Percentiles rank a stretch among this genome's conserved stretches.
Conservation (phyloP, 140 eudicot genomes). For the Bidens hawaiensis region DNA sequence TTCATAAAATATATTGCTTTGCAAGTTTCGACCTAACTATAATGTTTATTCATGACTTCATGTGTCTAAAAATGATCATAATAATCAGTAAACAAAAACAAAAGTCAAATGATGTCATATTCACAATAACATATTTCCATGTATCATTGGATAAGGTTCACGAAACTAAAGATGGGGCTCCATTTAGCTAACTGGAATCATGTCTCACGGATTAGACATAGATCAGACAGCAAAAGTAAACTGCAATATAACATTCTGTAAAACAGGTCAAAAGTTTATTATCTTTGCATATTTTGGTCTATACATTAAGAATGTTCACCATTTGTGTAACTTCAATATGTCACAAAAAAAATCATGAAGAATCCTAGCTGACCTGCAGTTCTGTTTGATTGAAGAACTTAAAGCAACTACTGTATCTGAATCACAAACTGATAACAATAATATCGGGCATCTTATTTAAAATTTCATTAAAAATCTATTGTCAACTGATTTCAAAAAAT, state of each 20-base stretch:
- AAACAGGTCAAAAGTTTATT: background rate
- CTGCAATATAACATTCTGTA: background rate
- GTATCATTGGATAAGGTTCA: background rate
- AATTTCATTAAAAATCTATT: background rate
- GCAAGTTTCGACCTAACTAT: background rate
- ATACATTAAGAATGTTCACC: background rate
- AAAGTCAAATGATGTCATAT: background rate
- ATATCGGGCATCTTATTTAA: background rate
- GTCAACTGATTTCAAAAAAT: background rate
- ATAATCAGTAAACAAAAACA: background rate
- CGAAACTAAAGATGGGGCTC: background rate
- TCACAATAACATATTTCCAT: background rate
- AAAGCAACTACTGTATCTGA: background rate
- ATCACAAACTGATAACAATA: background rate
- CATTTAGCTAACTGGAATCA: background rate
- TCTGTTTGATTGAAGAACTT: background rate
- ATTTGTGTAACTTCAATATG: background rate
- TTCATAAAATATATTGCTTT: background rate
- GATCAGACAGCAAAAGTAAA: background rate
- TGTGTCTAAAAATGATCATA: background rate
- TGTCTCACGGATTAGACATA: background rate
- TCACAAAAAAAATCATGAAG: background rate
- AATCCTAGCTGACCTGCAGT: background rate
- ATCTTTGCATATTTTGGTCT: background rate
- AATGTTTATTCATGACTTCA: background rate